Conservation (phyloP, 495 filamentous ascomycete species). For the Talaromyces adpressus region DNA sequence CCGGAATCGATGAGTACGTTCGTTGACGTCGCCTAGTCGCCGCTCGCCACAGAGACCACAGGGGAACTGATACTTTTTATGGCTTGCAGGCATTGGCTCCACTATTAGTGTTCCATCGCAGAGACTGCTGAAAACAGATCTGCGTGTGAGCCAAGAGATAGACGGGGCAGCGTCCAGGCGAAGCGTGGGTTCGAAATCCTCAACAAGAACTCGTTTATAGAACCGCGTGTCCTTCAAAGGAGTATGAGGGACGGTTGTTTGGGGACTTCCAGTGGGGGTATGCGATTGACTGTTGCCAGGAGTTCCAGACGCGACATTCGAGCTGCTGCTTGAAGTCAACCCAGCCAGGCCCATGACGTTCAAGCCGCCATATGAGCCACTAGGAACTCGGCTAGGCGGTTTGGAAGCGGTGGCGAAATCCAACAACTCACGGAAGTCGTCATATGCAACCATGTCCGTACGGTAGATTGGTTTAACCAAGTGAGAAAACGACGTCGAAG, state of each 20-base stretch:
- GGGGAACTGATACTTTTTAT: constrained; percentile 55
- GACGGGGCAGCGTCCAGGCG: constrained; percentile 84
- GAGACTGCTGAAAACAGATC: constrained; percentile 74
- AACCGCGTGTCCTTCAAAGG: constrained; percentile 85
- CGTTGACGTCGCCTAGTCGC: constrained; percentile 58
- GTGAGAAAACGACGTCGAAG: constrained; percentile 78
- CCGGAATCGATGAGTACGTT: constrained; percentile 81
- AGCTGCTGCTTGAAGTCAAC: constrained; percentile 34
- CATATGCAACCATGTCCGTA: constrained; percentile 70
- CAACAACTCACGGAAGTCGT: constrained; percentile 78
- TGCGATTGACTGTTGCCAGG: constrained; percentile 30
- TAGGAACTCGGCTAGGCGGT: constrained; percentile 56
- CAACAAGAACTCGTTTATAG: constrained; percentile 78
- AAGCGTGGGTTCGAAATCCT: constrained; percentile 92
- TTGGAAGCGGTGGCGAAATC: constrained; percentile 54
- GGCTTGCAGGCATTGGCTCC: constrained; percentile 66
- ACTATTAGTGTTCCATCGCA: constrained; percentile 83
- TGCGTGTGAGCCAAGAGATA: constrained; percentile 84
- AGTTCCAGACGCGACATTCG: constrained; percentile 36
- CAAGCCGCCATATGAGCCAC: constrained; percentile 60
- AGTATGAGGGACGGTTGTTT: constrained; percentile 25
- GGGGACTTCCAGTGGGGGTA: constrained; percentile 33
- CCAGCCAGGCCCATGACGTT: constrained; percentile 54
- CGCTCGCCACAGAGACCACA: constrained; percentile 88
- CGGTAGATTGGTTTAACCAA: constrained; percentile 76